These are phyloP conservation scores for Fraxinus platypoda DNA, from an alignment of 305 asterid genomes.

Conservation along the genomic window DNA sequence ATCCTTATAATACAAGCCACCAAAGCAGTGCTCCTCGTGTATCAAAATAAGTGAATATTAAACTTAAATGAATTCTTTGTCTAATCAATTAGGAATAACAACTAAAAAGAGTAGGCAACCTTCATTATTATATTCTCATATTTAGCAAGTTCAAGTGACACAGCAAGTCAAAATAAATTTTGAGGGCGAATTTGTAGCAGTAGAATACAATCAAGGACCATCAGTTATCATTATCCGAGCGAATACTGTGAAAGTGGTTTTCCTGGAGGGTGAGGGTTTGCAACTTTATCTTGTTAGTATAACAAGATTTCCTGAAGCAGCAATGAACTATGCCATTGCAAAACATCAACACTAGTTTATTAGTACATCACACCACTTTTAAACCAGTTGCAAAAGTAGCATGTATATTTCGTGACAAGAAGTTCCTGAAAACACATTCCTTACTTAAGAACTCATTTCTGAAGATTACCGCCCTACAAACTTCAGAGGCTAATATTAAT, in stretches of 20 bases:
- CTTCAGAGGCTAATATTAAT: background rate
- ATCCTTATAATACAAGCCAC: background rate
- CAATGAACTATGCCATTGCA: background rate
- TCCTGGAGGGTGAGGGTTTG: background rate
- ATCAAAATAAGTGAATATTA: background rate
- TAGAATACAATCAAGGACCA: background rate
- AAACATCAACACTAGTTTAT: background rate
- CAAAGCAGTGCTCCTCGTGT: background rate
- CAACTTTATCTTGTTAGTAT: background rate
- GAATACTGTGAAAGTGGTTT: background rate
- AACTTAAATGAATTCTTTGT: background rate
- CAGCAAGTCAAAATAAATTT: background rate
- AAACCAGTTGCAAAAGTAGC: background rate
- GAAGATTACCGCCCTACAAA: conserved; percentile 14
- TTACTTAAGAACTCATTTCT: background rate
- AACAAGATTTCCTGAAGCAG: background rate
- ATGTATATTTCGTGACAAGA: background rate
- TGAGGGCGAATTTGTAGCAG: background rate
- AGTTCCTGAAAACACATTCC: background rate
- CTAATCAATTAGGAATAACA: background rate
- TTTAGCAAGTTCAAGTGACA: background rate
- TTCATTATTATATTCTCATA: background rate
- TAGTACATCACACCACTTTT: background rate
- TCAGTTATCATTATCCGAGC: background rate
- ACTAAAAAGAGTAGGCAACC: background rate